Evolutionary conservation across 2,329 filamentous ascomycete species (phyloP).

Genomic region (Scedosporium minutisporum): DNA sequence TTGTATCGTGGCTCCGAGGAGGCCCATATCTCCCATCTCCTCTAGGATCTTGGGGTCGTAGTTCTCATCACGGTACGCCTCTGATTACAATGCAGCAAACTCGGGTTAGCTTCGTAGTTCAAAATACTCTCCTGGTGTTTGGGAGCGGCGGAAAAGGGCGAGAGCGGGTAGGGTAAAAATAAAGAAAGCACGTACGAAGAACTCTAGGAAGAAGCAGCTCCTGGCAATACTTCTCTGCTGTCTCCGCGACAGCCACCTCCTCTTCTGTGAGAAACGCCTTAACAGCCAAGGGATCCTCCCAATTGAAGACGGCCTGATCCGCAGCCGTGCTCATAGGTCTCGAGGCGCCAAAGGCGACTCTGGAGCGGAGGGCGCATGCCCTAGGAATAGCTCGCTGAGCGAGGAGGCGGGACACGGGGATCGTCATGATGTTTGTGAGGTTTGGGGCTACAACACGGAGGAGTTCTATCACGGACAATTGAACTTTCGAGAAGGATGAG

Average conservation of each 20-base stretch:
- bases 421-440: background rate
- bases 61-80: constrained; percentile 74
- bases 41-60: constrained; percentile 78
- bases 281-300: constrained; percentile 77
- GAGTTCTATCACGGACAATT: background rate
- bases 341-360: background rate
- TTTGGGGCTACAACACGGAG: background rate
- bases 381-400: background rate
- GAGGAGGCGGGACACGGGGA: background rate
- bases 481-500: too few species aligned
- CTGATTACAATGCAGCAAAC: constrained; percentile 28
- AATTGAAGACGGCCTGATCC: constrained; percentile 52
- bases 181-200: constrained; percentile 1
- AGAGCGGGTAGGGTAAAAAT: too few species aligned
- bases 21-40: constrained; percentile 89
- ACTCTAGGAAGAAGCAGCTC: constrained; percentile 79
- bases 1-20: constrained; percentile 75
- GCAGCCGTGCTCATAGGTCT: background rate
- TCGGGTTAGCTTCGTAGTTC: background rate
- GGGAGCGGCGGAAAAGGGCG: background rate
- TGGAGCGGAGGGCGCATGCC: background rate
- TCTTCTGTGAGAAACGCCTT: constrained; percentile 78
- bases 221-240: constrained; percentile 88
- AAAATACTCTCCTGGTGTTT: background rate
- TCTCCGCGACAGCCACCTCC: constrained; percentile 80